Percentiles rank a stretch among this genome's conserved stretches.
Conservation (phyloP, 2,329 filamentous ascomycete genomes). For the Paramyrothecium roridum region DNA sequence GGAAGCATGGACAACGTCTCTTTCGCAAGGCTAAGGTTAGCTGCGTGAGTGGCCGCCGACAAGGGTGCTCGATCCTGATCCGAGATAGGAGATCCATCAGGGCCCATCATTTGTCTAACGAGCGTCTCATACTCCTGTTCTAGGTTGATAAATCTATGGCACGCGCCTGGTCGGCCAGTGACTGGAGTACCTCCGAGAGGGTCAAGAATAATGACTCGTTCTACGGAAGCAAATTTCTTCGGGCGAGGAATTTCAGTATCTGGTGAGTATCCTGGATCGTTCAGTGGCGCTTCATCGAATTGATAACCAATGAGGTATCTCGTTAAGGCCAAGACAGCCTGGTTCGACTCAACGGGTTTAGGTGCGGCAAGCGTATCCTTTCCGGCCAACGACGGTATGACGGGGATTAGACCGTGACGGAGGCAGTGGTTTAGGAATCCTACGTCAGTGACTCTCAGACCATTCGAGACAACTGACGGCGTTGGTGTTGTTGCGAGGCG, state of each 20-base stretch:
- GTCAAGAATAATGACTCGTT: slow-evolving; percentile 87
- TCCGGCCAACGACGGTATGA: slow-evolving; percentile 39
- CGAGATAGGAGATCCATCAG: slow-evolving; percentile 20
- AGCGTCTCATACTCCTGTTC: slow-evolving; percentile 82
- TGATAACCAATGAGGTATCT: slow-evolving; percentile 70
- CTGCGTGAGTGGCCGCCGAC: slow-evolving; percentile 45
- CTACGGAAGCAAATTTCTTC: slow-evolving; percentile 60
- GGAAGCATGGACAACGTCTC: slow-evolving; percentile 73
- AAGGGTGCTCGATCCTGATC: slow-evolving; percentile 25
- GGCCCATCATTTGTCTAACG: slow-evolving; percentile 52
- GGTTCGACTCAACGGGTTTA: slow-evolving; percentile 42
- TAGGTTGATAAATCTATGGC: slow-evolving; percentile 75
- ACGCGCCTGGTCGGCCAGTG: slow-evolving; percentile 31
- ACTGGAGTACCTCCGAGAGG: slow-evolving; percentile 81
- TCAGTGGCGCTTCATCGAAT: slow-evolving; percentile 19
- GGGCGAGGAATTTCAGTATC: slow-evolving; percentile 31
- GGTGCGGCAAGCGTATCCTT: slow-evolving; percentile 36
- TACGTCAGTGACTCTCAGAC: slow-evolving; percentile 25
- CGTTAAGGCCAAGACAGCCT: slow-evolving; percentile 74
- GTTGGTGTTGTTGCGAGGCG: slow-evolving; percentile 1
- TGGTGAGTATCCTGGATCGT: slow-evolving; percentile 1
- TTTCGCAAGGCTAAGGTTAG: slow-evolving; percentile 72
- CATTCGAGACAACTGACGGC: slow-evolving; percentile 17
- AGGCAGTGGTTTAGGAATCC: slow-evolving; percentile 28
- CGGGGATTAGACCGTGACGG: slow-evolving; percentile 28